Conservation (phyloP, 495 filamentous ascomycete genomes). For the Aspergillus ellipticus region DNA sequence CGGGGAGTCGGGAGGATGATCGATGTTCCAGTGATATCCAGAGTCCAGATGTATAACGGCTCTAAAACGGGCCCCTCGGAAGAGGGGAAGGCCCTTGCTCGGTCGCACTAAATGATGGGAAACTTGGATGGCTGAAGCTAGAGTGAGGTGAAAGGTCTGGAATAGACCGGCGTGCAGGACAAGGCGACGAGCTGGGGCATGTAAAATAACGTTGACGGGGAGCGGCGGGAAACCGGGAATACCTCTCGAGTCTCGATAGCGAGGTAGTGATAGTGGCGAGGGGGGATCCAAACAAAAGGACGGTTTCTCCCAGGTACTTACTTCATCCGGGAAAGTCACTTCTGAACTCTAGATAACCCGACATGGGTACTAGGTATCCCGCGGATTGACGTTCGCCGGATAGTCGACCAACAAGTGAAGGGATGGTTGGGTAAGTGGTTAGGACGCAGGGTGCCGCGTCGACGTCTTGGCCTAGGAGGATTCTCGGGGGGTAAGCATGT, state of each 20-base stretch:
- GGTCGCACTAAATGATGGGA: conserved; percentile 1
- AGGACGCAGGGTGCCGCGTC: not conserved
- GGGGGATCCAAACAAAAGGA: not conserved
- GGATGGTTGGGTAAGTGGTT: too few relatives aligned
- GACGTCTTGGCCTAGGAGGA: not conserved
- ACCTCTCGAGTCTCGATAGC: not conserved
- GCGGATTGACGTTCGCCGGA: not conserved
- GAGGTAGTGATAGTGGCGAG: not conserved
- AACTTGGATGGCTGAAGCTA: conserved; percentile 1
- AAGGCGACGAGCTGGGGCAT: not conserved
- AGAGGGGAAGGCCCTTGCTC: not conserved
- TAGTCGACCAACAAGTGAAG: not conserved
- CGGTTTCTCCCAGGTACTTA: not conserved
- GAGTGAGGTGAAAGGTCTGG: not conserved
- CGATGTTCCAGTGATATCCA: not conserved
- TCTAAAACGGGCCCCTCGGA: not conserved
- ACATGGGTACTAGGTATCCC: not conserved
- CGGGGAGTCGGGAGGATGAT: not conserved
- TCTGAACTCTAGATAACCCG: not conserved
- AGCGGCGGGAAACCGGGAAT: conserved; percentile 1
- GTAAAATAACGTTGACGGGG: not conserved
- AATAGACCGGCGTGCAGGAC: not conserved
- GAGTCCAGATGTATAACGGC: conserved; percentile 2
- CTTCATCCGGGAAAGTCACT: not conserved
- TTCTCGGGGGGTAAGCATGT: not conserved